A percentile compares a stretch with the other conserved stretches of the same genome.
Conservation (phyloP, 345 rosid genomes). For the Hypericum androsaemum region DNA sequence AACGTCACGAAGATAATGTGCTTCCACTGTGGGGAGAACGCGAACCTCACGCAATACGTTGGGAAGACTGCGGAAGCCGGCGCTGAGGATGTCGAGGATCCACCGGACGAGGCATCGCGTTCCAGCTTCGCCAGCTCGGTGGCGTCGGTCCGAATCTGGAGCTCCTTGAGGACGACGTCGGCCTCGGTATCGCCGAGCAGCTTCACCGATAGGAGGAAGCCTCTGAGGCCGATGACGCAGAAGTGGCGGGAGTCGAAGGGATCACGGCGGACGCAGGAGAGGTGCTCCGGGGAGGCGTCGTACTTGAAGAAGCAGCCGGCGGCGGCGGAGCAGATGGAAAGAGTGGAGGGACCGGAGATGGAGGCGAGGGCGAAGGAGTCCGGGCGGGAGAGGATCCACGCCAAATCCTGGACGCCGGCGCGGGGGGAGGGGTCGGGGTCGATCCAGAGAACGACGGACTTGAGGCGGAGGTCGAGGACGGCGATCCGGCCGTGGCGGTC, state of each 20-base stretch:
- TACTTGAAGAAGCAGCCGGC: conserved; percentile 31
- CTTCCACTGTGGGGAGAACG: conserved; percentile 80
- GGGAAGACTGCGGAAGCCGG: conserved; percentile 79
- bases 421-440: conserved; percentile 32
- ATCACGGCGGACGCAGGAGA: conserved; percentile 79
- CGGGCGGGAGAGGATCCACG: conserved; percentile 56
- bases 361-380: conserved; percentile 57
- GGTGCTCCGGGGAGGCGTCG: conserved; percentile 64
- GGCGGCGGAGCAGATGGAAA: conserved; percentile 26
- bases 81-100: conserved; percentile 28
- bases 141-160: conserved; percentile 53
- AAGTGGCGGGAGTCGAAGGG: conserved; percentile 85
- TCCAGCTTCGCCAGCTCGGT: conserved; percentile 57
- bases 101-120: conserved; percentile 37
- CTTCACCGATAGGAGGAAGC: conserved; percentile 56
- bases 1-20: conserved; percentile 62
- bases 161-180: conserved; percentile 45
- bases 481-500: conserved; percentile 93
- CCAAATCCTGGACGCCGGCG: conserved; percentile 80
- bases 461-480: conserved; percentile 64
- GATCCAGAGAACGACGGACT: conserved; percentile 52
- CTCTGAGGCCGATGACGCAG: conserved; percentile 64
- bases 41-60: conserved; percentile 47
- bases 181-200: conserved; percentile 65
- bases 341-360: conserved; percentile 55